Evolutionary conservation across 176 grass and related monocot genomes (phyloP), one percentile per base, ranked within the genome.

Genomic region (Elymus sibiricus): DNA sequence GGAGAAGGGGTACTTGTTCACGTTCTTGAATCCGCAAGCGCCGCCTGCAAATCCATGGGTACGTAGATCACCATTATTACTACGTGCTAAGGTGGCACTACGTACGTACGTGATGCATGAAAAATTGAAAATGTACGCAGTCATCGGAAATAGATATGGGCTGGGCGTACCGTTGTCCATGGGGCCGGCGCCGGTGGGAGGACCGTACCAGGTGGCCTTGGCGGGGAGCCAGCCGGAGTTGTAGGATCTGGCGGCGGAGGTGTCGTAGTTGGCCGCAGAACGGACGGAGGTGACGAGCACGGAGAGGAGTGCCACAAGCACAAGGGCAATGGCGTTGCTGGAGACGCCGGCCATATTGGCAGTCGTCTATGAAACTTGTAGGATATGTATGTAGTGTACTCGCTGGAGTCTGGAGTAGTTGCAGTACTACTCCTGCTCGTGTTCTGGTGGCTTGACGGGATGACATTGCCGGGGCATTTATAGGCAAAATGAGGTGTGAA

Each of bases 191-290:
- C 93, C 93, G 56, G 17, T 85, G 38, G 92, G 90, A 17, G 49
- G 70, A 2, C 92, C 92, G 31, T 94, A 94, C 92, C 92, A 94
- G 38, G 92, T 94, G 21, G 92, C 92, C 62, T 77, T 74, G 15
- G 89, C 89, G 0, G 66, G 58, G n/a, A 79, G 56, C 89, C 89
- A 91, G 80, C 55, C 82, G 67, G 67, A 55, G 74, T 63, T 61
- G 49, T 42, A 39, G 34, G 56, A 28, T 38, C 10, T 79, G 4
- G 63, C 81, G 69, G 12, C 78, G 27, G 83, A 71, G 71, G 27
- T 35, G 5, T 7, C 13, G 12, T 49, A 68, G 38, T 60, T 53
- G 6, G 47, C 70, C 1, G 21, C 24, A 16, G 25, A 73, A 46
- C n/a, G 6, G 13, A 27, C 70, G n/a, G 39, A 19, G 0, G 37